Percentiles rank a stretch among this genome's conserved stretches.
Conservation (phyloP, 352 stramenopile genomes). For the Phytophthora colocasiae region DNA sequence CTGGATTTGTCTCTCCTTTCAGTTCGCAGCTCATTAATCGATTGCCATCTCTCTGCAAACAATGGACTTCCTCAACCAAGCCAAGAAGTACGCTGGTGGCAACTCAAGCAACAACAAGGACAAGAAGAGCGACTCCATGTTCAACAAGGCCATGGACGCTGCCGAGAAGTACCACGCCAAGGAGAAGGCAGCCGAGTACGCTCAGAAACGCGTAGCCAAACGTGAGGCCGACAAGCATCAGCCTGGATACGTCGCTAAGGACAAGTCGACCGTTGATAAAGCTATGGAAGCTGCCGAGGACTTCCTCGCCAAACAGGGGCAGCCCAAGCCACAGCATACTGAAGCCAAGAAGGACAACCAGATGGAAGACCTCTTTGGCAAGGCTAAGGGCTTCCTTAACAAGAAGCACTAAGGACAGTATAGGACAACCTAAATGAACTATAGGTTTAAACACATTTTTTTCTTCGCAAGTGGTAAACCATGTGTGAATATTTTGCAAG, state of each 20-base stretch:
- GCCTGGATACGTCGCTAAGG: conserved; percentile 25
- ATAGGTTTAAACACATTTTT: no score
- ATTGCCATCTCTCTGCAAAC: background rate
- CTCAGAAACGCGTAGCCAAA: conserved; percentile 37
- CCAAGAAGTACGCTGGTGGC: conserved; percentile 23
- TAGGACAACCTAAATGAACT: background rate
- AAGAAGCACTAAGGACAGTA: conserved; percentile 29
- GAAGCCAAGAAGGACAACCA: conserved; percentile 36
- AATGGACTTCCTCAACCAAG: conserved; percentile 46
- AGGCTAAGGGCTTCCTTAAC: conserved; percentile 23
- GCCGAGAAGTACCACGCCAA: conserved; percentile 49
- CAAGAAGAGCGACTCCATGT: conserved; percentile 34
- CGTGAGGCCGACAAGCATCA: conserved; percentile 18
- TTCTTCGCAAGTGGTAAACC: no score
- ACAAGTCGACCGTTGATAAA: conserved; percentile 39
- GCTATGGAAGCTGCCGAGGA: conserved; percentile 34
- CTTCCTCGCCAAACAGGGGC: conserved; percentile 40
- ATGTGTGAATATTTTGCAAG: background rate
- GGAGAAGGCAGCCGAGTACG: conserved; percentile 38
- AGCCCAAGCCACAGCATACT: conserved; percentile 23
- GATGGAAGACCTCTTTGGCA: conserved; percentile 26
- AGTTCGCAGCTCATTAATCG: background rate
- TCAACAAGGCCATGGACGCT: conserved; percentile 32
- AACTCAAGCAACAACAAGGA: conserved; percentile 19
- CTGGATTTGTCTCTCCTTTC: conserved; percentile 31